A percentile compares a stretch with the other conserved stretches of the same genome.
Evolutionary conservation across 768 basidiomycete species (phyloP).

Genomic region (Candolleomyces eurysporus): DNA sequence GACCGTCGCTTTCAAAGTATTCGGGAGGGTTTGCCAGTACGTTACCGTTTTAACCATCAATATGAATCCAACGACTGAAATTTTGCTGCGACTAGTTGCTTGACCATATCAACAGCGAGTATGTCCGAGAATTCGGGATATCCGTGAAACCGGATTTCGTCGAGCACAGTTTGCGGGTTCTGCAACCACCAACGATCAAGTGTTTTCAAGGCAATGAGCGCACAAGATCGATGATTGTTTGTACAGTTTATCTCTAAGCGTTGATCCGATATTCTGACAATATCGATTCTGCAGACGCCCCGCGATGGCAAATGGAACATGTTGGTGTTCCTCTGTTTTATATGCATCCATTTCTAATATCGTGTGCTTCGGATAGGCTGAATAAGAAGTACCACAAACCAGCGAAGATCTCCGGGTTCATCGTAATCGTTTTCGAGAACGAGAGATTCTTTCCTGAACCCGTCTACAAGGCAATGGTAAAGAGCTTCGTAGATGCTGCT

Average conservation of each 20-base stretch:
- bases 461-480: slow-evolving; percentile 53
- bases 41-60: not conserved
- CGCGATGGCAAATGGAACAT: slow-evolving; percentile 79
- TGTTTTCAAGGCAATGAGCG: slow-evolving; percentile 60
- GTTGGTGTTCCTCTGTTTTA: slow-evolving; percentile 30
- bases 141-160: slow-evolving; percentile 54
- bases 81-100: slow-evolving; percentile 44
- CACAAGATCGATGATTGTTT: slow-evolving; percentile 53
- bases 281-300: slow-evolving; percentile 47
- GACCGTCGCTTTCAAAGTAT: slow-evolving; percentile 55
- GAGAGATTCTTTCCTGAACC: slow-evolving; percentile 50
- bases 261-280: slow-evolving; percentile 24
- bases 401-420: slow-evolving; percentile 53
- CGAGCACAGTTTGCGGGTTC: slow-evolving; percentile 56
- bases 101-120: slow-evolving; percentile 72
- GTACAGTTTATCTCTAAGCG: not conserved
- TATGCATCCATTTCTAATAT: not conserved
- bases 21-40: slow-evolving; percentile 47
- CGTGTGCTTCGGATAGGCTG: slow-evolving; percentile 41
- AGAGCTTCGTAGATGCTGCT: slow-evolving; percentile 48
- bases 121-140: slow-evolving; percentile 74
- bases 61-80: not conserved
- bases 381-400: slow-evolving; percentile 70
- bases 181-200: slow-evolving; percentile 61
- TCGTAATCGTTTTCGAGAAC: slow-evolving; percentile 65